Evolutionary conservation across 2,329 filamentous ascomycete genomes (phyloP), one percentile per base, ranked within the genome.

Genomic region (Metarhizium anisopliae): DNA sequence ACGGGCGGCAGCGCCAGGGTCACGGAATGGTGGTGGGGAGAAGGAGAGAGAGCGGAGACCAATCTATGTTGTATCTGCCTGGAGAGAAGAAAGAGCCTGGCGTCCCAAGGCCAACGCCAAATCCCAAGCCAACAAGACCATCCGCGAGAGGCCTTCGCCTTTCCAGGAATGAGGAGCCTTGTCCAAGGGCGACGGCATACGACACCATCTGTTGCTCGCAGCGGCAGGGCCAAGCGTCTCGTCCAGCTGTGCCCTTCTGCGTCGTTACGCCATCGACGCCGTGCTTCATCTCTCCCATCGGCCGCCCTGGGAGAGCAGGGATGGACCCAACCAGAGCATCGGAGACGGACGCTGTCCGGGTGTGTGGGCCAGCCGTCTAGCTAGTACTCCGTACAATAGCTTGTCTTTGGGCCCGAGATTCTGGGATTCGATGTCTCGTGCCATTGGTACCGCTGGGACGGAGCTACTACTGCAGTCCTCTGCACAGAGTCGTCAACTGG

Each of bases 331-430:
- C 52, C 55, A 56, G 55, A 51, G 51, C 38, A 30, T 50, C 55
- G 55, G 55, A 56, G 51, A 69, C 43, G 69, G 67, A 61, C 69
- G 70, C 50, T 38, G 35, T 43, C 8, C 45, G 36, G 35, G 36
- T 55, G 45, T 40, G 47, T 55, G 49, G 53, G 53, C 42, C 40
- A 47, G 29, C 25, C 29, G n/a, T 47, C 20, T 25, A 25, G 25
- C 25, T 25, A 25, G 20, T 3, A 3, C 16, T 49, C 8, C 42
- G 18, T 40, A 40, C 38, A 35, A 35, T 40, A 49, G 45, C 45
- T 16, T 16, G 40, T 29, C 47, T n/a, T 36, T 36, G 36, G 42
- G 51, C 52, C 55, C 55, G 55, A 42, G 30, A 42, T 54, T 38
- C 52, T 57, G 55, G 55, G 55, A 54, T 51, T 51, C 38, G 16